Base-by-base conservation (phyloP, 352 stramenopile genomes). In the Globisporangium spinosum region DNA sequence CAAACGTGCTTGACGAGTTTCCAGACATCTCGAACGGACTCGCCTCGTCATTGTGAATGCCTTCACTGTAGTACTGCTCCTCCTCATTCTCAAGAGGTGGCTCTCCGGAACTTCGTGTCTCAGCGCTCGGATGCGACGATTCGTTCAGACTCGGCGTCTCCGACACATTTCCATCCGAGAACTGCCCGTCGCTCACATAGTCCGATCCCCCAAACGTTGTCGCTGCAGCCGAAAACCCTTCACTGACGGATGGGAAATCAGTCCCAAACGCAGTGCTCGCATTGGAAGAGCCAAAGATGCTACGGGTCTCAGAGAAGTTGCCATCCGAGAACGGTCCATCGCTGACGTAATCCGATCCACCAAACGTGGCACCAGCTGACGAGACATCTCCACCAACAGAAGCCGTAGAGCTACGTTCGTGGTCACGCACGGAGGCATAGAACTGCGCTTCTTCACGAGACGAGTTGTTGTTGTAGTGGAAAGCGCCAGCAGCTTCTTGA, bases 281-380 rank as follows among this genome's bases (percentile, higher is more conserved):
- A 70, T 87, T 94, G 6, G 83, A 92, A 17, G 82, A 90, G 20
- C 85, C 80, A 59, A 90, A 77, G 29, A 88, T 80, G 32, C 86
- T 94, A 20, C 83, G 77, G 2, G 82, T 91, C 60, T 94, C 85
- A 0, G 85, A 94, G 0, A 82, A 70, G 29, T 81, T 86, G 20
- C 77, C 82, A 57, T 91, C 83, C 20, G 82, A 91, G 77, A 83
- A 90, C 34, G 78, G 69, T 12, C 76, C 79, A 60, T 91, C 84
- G 32, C 83, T 86, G 17, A 85, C 77, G 34, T 81, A 80, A 59
- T 94, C 86, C 40, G 83, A 92, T 1, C 80, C 83, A 22, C 86
- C 86, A 68, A 92, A 89, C 20, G 86, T 94, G 23, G 86, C 86
- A 58, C 83, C 86, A n/a, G 83, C 81, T 2, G 83, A 92, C 15